These are phyloP conservation scores for Forsythia viridissima DNA, from an alignment of 257 asterid species.

Conservation along the genomic window DNA sequence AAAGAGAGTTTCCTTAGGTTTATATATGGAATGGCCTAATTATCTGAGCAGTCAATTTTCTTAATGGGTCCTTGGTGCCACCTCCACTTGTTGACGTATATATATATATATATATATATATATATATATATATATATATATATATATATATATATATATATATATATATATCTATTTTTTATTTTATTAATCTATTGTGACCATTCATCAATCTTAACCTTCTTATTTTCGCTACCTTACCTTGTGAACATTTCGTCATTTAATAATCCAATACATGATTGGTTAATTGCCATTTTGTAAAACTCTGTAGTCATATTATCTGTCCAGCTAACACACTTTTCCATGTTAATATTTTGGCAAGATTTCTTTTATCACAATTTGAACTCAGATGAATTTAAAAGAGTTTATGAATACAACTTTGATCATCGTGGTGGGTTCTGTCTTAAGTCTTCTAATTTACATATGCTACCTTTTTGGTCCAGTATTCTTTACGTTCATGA, in stretches of 20 bases:
- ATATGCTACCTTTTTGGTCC: neutral
- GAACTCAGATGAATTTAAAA: constrained; percentile 78
- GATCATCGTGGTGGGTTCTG: too few relatives aligned
- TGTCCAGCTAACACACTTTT: constrained; percentile 17
- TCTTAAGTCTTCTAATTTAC: constrained; percentile 22
- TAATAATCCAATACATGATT: neutral
- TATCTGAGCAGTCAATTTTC: neutral
- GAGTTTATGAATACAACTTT: constrained; percentile 3
- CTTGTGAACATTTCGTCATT: neutral
- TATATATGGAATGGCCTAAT: neutral
- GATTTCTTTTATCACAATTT: constrained; percentile 91
- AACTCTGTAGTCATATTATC: neutral
- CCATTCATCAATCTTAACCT: neutral
- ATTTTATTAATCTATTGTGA: neutral
- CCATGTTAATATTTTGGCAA: constrained; percentile 46
- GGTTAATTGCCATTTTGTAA: neutral
- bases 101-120: neutral
- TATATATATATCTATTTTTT: neutral
- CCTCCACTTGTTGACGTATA: neutral
- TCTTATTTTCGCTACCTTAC: neutral
- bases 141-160: neutral
- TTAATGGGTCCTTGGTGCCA: neutral
- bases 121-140: neutral
- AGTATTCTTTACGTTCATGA: neutral
- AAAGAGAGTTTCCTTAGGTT: neutral